Evolutionary conservation across 1,284 basidiomycete genomes (phyloP).

Genomic region (Coniophora puteana): DNA sequence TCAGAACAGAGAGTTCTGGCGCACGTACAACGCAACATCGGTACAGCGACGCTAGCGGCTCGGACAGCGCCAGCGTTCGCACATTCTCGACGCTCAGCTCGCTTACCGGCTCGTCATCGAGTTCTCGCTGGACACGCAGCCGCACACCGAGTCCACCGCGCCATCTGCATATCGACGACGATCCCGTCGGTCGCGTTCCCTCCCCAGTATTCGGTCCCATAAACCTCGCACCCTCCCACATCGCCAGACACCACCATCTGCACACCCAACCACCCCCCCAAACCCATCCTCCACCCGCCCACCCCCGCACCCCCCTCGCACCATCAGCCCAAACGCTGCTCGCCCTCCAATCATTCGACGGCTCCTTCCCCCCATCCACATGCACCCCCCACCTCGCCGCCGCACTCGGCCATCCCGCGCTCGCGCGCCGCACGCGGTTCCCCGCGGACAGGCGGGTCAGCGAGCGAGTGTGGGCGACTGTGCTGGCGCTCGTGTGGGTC

Average conservation of each 20-base stretch:
- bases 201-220: slow-evolving; percentile 18
- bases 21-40: too few relatives aligned
- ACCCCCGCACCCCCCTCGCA: slow-evolving; percentile 7
- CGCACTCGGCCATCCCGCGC: slow-evolving; percentile 28
- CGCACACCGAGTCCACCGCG: slow-evolving; percentile 19
- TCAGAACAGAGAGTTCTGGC: too few relatives aligned
- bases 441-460: slow-evolving; percentile 20
- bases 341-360: slow-evolving; percentile 39
- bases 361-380: slow-evolving; percentile 36
- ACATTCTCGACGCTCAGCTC: slow-evolving; percentile 50
- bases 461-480: slow-evolving; percentile 36
- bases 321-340: slow-evolving; percentile 32
- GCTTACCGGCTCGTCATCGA: slow-evolving; percentile 29
- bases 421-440: slow-evolving; percentile 21
- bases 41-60: too few relatives aligned
- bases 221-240: slow-evolving; percentile 12
- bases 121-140: slow-evolving; percentile 32
- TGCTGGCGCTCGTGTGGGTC: slow-evolving; percentile 29
- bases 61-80: too few relatives aligned
- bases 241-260: neutral
- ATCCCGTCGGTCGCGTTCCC: slow-evolving; percentile 16
- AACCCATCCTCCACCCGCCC: slow-evolving; percentile 13
- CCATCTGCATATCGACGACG: too few relatives aligned
- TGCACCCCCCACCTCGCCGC: slow-evolving; percentile 12
- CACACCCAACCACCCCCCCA: slow-evolving; percentile 6